Evolutionary conservation across 805 yeast species (phyloP).

Genomic region (Starmerella vitae): DNA sequence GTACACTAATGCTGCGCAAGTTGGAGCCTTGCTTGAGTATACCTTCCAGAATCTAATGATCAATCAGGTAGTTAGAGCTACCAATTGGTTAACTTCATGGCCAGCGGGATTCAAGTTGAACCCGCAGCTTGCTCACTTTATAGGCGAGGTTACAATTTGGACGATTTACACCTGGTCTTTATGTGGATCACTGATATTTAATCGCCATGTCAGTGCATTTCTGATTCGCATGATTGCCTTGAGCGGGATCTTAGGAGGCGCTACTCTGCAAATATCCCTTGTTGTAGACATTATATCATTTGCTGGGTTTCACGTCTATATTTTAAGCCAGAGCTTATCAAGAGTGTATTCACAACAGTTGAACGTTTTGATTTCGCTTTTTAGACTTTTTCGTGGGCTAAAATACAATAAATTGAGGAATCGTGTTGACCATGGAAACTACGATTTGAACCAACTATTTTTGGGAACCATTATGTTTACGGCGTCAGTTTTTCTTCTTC

Average conservation of each 20-base stretch:
- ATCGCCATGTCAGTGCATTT: constrained; percentile 1
- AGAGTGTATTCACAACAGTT: constrained; percentile 67
- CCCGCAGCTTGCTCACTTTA: constrained; percentile 66
- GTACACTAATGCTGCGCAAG: constrained; percentile 20
- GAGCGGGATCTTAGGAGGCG: constrained; percentile 40
- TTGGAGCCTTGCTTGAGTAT: constrained; percentile 21
- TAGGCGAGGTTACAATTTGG: constrained; percentile 82
- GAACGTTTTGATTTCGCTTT: constrained; percentile 52
- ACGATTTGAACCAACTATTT: constrained; percentile 72
- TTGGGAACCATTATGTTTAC: constrained; percentile 83
- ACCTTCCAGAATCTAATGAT: constrained; percentile 32
- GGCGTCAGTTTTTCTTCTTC: constrained; percentile 60
- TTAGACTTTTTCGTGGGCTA: constrained; percentile 77
- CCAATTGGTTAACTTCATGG: constrained; percentile 67
- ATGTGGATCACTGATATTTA: constrained; percentile 2
- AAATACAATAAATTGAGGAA: constrained; percentile 71
- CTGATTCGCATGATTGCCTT: constrained; percentile 16
- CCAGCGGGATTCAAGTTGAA: constrained; percentile 93
- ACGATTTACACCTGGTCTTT: constrained; percentile 54
- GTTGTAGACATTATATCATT: constrained; percentile 51
- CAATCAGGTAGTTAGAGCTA: constrained; percentile 34
- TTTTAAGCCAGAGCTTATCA: constrained; percentile 68
- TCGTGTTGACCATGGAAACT: constrained; percentile 74
- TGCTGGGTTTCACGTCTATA: constrained; percentile 54
- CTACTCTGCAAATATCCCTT: constrained; percentile 55